Evolutionary conservation across 2,329 filamentous ascomycete species (phyloP).

Genomic region (Curvularia lunata): DNA sequence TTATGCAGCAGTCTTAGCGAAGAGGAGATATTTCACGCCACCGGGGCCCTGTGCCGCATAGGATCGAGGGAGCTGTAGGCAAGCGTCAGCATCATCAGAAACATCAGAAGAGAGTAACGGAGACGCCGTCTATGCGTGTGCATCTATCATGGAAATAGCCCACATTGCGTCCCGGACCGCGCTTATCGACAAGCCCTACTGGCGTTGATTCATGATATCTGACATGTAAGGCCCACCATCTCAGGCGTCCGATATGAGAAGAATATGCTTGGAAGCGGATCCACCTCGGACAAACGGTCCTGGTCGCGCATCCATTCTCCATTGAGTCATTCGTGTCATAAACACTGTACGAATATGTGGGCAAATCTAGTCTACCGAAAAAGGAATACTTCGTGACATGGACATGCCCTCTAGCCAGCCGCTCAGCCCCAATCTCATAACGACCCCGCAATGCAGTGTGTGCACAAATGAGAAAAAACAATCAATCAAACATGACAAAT

Average conservation of each 20-base stretch:
- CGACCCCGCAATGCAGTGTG: not conserved
- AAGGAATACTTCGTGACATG: not conserved
- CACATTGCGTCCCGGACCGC: not conserved
- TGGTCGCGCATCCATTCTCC: not conserved
- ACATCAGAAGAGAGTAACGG: not conserved
- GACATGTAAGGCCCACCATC: conserved; percentile 6
- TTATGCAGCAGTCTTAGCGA: not conserved
- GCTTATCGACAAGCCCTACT: not conserved
- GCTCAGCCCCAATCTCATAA: not conserved
- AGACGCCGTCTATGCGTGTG: too few species aligned
- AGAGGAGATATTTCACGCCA: not conserved
- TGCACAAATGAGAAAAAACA: not conserved
- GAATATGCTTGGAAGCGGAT: conserved; percentile 1
- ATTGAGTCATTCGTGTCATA: not conserved
- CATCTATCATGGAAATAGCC: not conserved
- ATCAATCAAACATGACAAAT: not conserved
- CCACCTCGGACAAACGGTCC: not conserved
- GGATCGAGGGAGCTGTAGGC: not conserved
- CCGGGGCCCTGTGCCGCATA: not conserved
- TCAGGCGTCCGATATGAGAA: conserved; percentile 1
- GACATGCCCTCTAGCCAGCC: not conserved
- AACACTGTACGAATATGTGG: not conserved
- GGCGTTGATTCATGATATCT: not conserved
- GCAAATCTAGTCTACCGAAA: not conserved
- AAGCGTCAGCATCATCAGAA: not conserved